Evolutionary conservation across 495 filamentous ascomycete species (phyloP), one percentile per base, ranked within the genome.

Genomic region (Podospora didyma): DNA sequence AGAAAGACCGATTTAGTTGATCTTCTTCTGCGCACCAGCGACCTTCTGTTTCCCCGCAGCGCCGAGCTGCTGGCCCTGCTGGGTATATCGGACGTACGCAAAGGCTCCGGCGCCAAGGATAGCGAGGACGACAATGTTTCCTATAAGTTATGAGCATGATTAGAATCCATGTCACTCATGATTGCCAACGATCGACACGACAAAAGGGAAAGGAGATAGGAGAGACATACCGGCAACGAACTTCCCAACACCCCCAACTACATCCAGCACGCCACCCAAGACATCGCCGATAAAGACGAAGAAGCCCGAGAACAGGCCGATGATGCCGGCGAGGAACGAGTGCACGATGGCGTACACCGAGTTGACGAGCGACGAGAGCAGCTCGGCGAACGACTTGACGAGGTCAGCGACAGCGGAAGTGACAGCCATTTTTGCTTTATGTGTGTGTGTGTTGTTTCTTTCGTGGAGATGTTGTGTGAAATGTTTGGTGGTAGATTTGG

Each of bases 51-150:
- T 39, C 50, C 53, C 19, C 28, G 57, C 37, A 42, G 55, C 48
- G 52, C 41, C 39, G 39, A 42, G 39, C 39, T 42, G 39, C 63
- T 64, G 65, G 17, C 58, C 61, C 56, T 67, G 66, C 46, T 49
- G 51, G 31, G 59, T 61, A 49, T 62, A 68, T 22, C 57, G 60
- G 23, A 64, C n/a, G 53, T 68, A 69, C 5, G 48, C 65, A 10
- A 58, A 71, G 12, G 28, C 58, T 2, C 51, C 69, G 10, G 65
- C 65, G 31, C 49, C 59, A 34, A 71, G 46, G 22, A 71, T n/a
- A 22, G 59, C 67, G 35, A 71, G 49, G 19, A 71, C 58, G 54
- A 68, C 63, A n/a, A 66, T 58, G 50, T 71, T 71, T 50, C 61
- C 69, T 71, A 46, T 31, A 11, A n/a, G 1, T 44, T 17, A 4